Evolutionary conservation across 768 basidiomycete species (phyloP), one percentile per base, ranked within the genome.

Genomic region (Kwoniella botswanensis): DNA sequence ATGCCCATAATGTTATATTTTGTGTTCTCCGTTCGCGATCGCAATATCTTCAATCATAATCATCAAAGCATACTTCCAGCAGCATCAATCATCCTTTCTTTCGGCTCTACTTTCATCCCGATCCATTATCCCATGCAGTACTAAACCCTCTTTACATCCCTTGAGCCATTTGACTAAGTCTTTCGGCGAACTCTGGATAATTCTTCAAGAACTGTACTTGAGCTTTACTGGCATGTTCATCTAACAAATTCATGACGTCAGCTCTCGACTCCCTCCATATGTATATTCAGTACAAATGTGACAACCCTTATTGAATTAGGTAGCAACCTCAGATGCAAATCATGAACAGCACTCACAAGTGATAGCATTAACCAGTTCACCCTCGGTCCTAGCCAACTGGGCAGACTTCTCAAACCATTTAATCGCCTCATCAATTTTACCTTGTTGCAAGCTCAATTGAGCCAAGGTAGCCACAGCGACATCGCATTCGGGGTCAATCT

Each of bases 381-480:
- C 89, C 84, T 97, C 94, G 35, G 91, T 95, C 85, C 96, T 87
- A 24, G 94, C 93, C 71, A 98, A 87, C 81, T 93, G 89, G 0
- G 90, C 89, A 82, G 93, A 92, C 80, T 88, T 88, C 81, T 89
- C 88, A 77, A 99, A 97, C 89, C 93, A 90, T 78, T 89, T 87
- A 69, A 94, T 88, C 1, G 96, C 97, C 70, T 90, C 87, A 52
- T 91, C 89, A 70, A 97, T 90, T 85, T 92, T 92, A 79, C 90
- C 90, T 84, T 95, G 93, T 84, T 98, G 96, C 72, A 98, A 84
- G 70, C 88, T 89, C 22, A 99, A 87, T 83, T 99, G 97, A 3
- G 96, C 96, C 35, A 98, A 88, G 1, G 95, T 98, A 18, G 94
- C 93, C 4, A 98, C 91, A 0, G 96, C 97, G 12, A 96, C 93